Conservation (phyloP, 2,329 filamentous ascomycete genomes). For the Xylariaceae sp. region DNA sequence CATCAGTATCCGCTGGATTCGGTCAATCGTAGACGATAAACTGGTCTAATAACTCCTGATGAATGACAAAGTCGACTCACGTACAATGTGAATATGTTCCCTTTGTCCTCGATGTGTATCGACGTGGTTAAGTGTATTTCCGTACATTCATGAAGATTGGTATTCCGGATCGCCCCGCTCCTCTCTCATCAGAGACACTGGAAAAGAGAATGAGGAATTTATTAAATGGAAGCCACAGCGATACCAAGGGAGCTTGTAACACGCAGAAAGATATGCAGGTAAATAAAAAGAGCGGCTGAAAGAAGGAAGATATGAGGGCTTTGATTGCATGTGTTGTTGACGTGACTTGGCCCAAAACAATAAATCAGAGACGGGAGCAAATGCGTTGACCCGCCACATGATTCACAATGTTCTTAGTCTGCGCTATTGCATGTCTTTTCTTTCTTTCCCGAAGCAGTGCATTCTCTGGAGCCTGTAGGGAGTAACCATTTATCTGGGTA, state of each 20-base stretch:
- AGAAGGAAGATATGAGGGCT: slow-evolving; percentile 4
- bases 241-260: slow-evolving; percentile 5
- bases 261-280: not conserved
- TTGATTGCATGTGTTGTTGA: not conserved
- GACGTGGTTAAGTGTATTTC: not conserved
- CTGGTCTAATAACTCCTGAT: not conserved
- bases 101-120: not conserved
- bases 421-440: not conserved
- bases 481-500: not conserved
- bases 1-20: not conserved
- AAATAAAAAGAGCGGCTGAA: not conserved
- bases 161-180: not conserved
- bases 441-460: slow-evolving; percentile 3
- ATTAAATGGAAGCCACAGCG: slow-evolving; percentile 6
- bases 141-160: not conserved
- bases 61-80: not conserved
- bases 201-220: not conserved
- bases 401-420: slow-evolving; percentile 5
- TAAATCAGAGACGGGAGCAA: slow-evolving; percentile 13
- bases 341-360: slow-evolving; percentile 10
- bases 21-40: not conserved
- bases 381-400: slow-evolving; percentile 14
- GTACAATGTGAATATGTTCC: not conserved
- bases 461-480: not conserved
- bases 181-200: slow-evolving; percentile 4